Evolutionary conservation across 139 green algal genomes (phyloP), one percentile per base, ranked within the genome.

Genomic region (Tetradesmus lagerheimii): DNA sequence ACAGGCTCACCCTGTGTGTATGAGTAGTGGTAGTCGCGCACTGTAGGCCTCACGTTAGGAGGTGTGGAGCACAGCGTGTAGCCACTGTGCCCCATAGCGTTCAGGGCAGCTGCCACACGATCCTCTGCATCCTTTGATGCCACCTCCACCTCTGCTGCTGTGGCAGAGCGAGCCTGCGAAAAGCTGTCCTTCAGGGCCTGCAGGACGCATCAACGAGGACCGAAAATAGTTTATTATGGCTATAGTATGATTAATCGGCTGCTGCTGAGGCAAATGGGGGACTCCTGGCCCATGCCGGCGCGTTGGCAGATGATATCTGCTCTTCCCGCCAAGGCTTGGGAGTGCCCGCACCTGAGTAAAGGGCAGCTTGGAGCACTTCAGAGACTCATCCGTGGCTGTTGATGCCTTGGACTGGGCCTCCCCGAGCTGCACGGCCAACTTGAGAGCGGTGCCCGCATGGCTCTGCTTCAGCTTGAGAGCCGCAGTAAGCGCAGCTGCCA

Each of bases 21-120:
- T 4, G 66, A 38, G 38, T 75, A 39, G 62, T 92, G 82, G 83
- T 92, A 92, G 75, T 88, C 89, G 1, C 81, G 84, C 37, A 90
- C 75, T 41, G 83, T 92, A 2, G 83, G 83, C 16, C 89, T 75
- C 4, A 31, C 23, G 57, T 67, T 77, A 76, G 34, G 16, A 31
- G 50, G 66, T 25, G 86, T 81, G 34, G 27, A 37, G 29, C 25
- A n/a, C 37, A 18, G 23, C 0, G 35, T 90, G 35, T 41, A 62
- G 23, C 86, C 75, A 4, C 31, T 71, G 23, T 71, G 57, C 2
- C 57, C 23, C 5, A 76, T 38, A 20, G 45, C 57, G 50, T 85
- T n/a, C 14, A 90, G 53, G 6, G 87, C 87, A 35, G 87, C 87
- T 37, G 64, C 34, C 16, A 90, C n/a, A 5, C 87, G 50, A 11